Conservation (phyloP, 2,329 filamentous ascomycete species). For the Myriosclerotinia curreyana region DNA sequence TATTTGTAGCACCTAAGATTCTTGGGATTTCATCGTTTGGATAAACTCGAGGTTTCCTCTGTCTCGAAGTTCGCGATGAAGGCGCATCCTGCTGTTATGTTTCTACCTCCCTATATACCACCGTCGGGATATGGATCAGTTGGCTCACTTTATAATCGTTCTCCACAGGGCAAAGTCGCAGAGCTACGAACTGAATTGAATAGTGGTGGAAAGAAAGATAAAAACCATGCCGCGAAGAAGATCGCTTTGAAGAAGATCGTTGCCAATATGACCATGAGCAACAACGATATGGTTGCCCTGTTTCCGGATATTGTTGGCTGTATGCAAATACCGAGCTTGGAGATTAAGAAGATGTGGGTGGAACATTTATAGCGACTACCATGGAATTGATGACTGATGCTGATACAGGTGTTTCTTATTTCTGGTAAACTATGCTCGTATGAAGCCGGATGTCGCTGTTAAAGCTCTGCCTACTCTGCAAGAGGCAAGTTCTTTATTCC, state of each 20-base stretch:
- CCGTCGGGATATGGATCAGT: constrained; percentile 29
- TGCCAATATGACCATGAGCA: constrained; percentile 99
- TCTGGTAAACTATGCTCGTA: constrained; percentile 92
- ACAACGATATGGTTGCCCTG: constrained; percentile 97
- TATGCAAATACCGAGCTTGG: constrained; percentile 90
- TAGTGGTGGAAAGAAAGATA: constrained; percentile 95
- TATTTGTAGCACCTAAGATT: constrained; percentile 17
- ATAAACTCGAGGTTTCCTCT: constrained; percentile 10
- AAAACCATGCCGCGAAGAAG: constrained; percentile 92
- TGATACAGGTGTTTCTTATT: constrained; percentile 86
- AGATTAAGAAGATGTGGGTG: constrained; percentile 98
- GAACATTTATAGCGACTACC: not conserved
- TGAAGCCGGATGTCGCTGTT: constrained; percentile 89
- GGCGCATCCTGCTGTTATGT: constrained; percentile 31
- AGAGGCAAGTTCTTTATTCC: constrained; percentile 52
- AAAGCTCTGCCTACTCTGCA: constrained; percentile 88
- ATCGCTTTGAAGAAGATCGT: constrained; percentile 99
- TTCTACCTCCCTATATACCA: constrained; percentile 37
- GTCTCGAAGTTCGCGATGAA: constrained; percentile 13
- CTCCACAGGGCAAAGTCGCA: constrained; percentile 92
- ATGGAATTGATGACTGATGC: constrained; percentile 24
- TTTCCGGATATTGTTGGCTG: constrained; percentile 94
- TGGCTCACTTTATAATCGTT: constrained; percentile 37
- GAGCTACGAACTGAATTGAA: constrained; percentile 94
- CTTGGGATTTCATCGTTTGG: not conserved